Base-by-base conservation (phyloP, 768 basidiomycete genomes). In the Cystobasidium tubakii region DNA sequence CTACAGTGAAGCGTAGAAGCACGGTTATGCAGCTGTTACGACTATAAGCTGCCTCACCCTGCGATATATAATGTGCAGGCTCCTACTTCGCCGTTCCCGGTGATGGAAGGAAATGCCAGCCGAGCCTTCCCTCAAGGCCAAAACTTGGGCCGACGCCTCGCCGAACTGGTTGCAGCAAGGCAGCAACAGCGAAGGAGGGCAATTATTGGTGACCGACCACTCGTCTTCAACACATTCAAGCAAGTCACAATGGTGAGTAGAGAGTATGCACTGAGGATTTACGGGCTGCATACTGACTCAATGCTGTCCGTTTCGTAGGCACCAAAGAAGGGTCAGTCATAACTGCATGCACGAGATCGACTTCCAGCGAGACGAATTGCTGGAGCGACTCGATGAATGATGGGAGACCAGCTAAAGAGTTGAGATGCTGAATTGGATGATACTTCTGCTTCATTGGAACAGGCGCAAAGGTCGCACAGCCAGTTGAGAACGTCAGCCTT, bases 401-500 rank as follows among this genome's bases (percentile, higher is more conserved):
- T 60, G 69, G 1, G 54, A 44, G 3, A 31, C 9, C 29, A 55
- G 50, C 2, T 3, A 4, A 25, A 21, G 31, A 21, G 50, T 12
- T 10, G 13, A 23, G 69, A 29, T 31, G 54, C 54, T 54, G 31
- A 36, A 31, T n/a, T 12, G 31, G 31, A 46, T 63, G 62, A 36
- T 65, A 17, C 25, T 36, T 39, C 31, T 71, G 21, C 50, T 57
- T 50, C 46, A 57, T 36, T 54, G 13, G 10, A 12, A 60, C 69
- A 71, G 69, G 69, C 50, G 69, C 54, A 60, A 71, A 71, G 69
- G 69, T 55, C 21, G 50, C 69, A 34, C 50, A 55, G 21, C 25
- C 72, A 31, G n/a, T 34, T 33, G 72, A 75, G 66, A 73, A 44
- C 78, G 91, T 93, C 81, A 88, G 89, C 67, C 91, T 96, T 82